Base-by-base conservation (phyloP, 306 rosid species). In the Trichosanthes truncata region DNA sequence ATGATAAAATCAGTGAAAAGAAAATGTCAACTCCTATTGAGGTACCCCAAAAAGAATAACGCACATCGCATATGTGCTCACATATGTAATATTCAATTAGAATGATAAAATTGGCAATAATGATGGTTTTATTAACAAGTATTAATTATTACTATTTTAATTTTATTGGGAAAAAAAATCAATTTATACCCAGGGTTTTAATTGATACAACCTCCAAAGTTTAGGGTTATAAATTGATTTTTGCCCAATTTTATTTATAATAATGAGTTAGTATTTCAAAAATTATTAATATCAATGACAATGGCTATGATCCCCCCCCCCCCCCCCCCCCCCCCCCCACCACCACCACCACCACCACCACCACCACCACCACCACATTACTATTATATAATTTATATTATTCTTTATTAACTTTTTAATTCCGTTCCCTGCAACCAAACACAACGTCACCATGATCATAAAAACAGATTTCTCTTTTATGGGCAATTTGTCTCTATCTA, bases 1-100 rank as follows among this genome's bases (percentile, higher is more conserved):
- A 96, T 56, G 99, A 96, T 67, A 93, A 87, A 87, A 96, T 96
- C 74, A 96, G 99, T 80, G 98, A 96, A 90, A 96, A 94, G 78
- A 96, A 96, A 87, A 87, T 93, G 81, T 84, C 94, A 77, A 96
- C 98, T 81, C 86, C 96, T 38, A 86, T 93, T 78, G 99, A 96
- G 99, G 99, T 96, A 96, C 67, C 75, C 21, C 21, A 3, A 43
- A 23, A 71, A 45, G 23, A 45, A 71, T 23, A 45, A 26, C 6
- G 0, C 14, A 45, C 35, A n/a, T n/a, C 4, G n/a, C 36, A 69
- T 68, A 41, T 2, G 20, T 68, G 9, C 33, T 69, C 38, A 25
- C 36, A 10, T 41, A 41, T 41, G 75, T 21, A 69, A 69, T 45
- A 11, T 43, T 69, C 76, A 69, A 23, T 23, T 40, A 21, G 55